These are phyloP conservation scores for Apiotrichum veenhuisii DNA, from an alignment of 1,284 basidiomycete species.

Conservation along the genomic window DNA sequence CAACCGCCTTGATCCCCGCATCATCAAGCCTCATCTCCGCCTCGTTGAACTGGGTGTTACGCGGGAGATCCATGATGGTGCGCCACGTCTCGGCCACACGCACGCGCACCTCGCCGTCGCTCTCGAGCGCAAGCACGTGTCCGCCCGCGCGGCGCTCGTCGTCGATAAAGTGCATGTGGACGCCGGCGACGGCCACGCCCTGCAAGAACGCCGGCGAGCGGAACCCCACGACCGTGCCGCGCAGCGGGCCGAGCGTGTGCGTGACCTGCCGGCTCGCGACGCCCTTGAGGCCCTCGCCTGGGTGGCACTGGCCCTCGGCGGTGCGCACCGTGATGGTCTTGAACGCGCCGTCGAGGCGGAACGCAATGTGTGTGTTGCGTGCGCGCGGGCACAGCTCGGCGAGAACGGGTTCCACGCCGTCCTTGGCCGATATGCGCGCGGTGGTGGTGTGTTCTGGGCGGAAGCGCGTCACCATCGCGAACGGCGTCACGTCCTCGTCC, in stretches of 20 bases:
- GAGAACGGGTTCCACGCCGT: constrained; percentile 8
- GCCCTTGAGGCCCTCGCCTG: constrained; percentile 9
- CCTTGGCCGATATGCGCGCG: constrained; percentile 1
- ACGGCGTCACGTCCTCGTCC: constrained; percentile 13
- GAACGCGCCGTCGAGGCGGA: constrained; percentile 17
- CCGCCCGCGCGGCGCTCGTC: constrained; percentile 11
- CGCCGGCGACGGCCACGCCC: constrained; percentile 16
- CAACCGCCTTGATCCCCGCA: constrained; percentile 11
- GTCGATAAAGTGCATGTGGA: constrained; percentile 22
- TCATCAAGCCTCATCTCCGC: constrained; percentile 9
- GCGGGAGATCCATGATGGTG: constrained; percentile 13
- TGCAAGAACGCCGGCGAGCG: constrained; percentile 13
- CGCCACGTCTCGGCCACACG: constrained; percentile 10
- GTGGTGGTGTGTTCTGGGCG: neutral
- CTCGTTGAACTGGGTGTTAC: constrained; percentile 13
- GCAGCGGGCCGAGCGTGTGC: constrained; percentile 3
- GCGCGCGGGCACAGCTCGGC: constrained; percentile 4
- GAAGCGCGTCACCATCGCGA: constrained; percentile 15
- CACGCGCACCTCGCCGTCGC: constrained; percentile 14
- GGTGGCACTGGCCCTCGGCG: constrained; percentile 14
- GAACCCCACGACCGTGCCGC: constrained; percentile 17
- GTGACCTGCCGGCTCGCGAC: constrained; percentile 12
- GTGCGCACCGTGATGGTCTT: constrained; percentile 13
- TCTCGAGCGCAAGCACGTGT: constrained; percentile 18
- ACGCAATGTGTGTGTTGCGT: constrained; percentile 14